These are phyloP conservation scores for Nannizzia gypsea DNA, from an alignment of 2,329 filamentous ascomycete species.

Conservation along the genomic window DNA sequence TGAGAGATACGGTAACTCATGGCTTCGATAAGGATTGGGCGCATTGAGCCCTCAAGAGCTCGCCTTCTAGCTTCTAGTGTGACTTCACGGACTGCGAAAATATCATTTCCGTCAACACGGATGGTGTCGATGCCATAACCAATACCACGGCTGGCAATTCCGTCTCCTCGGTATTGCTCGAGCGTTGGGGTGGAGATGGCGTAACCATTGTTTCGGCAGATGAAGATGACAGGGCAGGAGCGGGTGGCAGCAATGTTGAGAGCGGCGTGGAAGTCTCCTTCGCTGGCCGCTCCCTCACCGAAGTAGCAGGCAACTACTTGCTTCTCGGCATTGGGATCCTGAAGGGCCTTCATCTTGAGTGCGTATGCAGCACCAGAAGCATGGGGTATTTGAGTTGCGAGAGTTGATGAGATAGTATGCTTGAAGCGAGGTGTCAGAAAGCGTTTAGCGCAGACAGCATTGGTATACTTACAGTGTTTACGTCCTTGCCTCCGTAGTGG, in stretches of 20 bases:
- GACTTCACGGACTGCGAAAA: slow-evolving; percentile 74
- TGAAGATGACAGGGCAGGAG: slow-evolving; percentile 76
- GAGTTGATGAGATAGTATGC: slow-evolving; percentile 75
- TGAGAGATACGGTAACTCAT: slow-evolving; percentile 98
- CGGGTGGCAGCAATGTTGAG: slow-evolving; percentile 83
- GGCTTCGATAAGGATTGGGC: slow-evolving; percentile 77
- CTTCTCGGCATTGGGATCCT: slow-evolving; percentile 55
- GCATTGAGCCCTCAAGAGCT: slow-evolving; percentile 68
- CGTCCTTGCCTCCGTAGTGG: slow-evolving; percentile 74
- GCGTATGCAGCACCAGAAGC: slow-evolving; percentile 80
- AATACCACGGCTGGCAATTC: slow-evolving; percentile 73
- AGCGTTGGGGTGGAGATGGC: slow-evolving; percentile 81
- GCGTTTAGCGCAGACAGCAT: background rate
- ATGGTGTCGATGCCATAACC: slow-evolving; percentile 94
- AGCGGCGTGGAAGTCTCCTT: slow-evolving; percentile 85
- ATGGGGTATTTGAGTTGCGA: slow-evolving; percentile 83
- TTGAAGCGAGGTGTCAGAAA: slow-evolving; percentile 21
- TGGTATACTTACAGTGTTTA: slow-evolving; percentile 59
- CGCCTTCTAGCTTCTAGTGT: slow-evolving; percentile 65
- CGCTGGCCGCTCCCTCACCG: slow-evolving; percentile 78
- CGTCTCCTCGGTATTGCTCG: slow-evolving; percentile 84
- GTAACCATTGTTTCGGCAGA: slow-evolving; percentile 88
- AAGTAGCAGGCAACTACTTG: slow-evolving; percentile 75
- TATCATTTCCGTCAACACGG: slow-evolving; percentile 86
- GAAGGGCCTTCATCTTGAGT: slow-evolving; percentile 64